phyloP scores from a whole-genome alignment of 192 early-diverging fungal species.

The Entomortierella parvispora region DNA sequence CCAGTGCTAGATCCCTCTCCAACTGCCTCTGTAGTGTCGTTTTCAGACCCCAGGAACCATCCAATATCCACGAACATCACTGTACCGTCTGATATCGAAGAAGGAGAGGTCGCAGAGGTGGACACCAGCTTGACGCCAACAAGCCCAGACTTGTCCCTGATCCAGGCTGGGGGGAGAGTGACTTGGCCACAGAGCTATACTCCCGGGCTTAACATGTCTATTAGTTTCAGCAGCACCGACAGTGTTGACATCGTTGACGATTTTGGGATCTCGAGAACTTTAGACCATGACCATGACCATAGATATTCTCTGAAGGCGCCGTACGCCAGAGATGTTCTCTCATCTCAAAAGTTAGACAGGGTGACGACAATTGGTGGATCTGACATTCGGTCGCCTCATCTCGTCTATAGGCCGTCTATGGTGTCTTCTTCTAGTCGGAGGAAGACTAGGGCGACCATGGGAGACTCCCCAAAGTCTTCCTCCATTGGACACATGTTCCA shows the following conservation, averaged over 20 bases:
- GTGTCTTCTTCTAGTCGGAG: neutral
- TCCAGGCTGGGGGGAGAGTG: too few species aligned
- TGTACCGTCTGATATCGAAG: neutral
- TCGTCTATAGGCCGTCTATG: neutral
- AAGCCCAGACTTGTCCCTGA: too few species aligned
- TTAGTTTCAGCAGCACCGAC: neutral
- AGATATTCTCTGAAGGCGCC: neutral
- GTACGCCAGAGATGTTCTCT: slow-evolving; percentile 11
- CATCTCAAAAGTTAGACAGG: slow-evolving; percentile 4
- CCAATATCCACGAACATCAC: slow-evolving; percentile 10
- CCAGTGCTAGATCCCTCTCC: neutral
- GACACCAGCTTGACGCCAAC: neutral
- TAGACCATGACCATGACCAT: neutral
- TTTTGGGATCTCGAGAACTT: too few species aligned
- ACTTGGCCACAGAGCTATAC: too few species aligned
- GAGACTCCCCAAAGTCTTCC: too few species aligned
- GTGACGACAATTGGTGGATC: slow-evolving; percentile 33
- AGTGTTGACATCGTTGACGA: too few species aligned
- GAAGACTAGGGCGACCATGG: neutral
- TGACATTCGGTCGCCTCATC: neutral
- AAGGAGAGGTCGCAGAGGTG: neutral
- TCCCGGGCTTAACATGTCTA: too few species aligned
- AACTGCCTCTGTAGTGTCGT: neutral
- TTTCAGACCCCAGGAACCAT: slow-evolving; percentile 3
- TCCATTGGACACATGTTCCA: too few species aligned